Evolutionary conservation across 768 basidiomycete species (phyloP).

Genomic region (Leccinellum rugosiceps): DNA sequence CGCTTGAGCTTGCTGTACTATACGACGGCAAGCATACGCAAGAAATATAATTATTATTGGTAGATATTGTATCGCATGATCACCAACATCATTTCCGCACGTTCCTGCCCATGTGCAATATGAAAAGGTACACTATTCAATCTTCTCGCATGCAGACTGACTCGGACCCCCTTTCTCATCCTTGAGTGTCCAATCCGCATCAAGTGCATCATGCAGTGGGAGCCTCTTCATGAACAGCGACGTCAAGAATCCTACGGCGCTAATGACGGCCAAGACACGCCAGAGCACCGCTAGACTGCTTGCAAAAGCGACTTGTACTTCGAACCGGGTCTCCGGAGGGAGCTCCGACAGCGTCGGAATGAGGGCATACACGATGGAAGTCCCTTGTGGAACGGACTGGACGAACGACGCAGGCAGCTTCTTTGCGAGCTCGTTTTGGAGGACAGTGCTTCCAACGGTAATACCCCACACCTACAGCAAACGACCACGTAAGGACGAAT

Average conservation of each 20-base stretch:
- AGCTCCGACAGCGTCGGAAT: conserved; percentile 41
- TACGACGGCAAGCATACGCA: too few relatives aligned
- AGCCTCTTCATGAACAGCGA: conserved; percentile 8
- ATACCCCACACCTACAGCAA: conserved; percentile 45
- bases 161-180: too few relatives aligned
- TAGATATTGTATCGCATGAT: too few relatives aligned
- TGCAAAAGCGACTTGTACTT: conserved; percentile 43
- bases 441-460: conserved; percentile 43
- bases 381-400: conserved; percentile 33
- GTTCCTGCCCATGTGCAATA: too few relatives aligned
- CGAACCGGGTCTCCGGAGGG: conserved; percentile 26
- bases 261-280: conserved; percentile 38
- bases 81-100: too few relatives aligned
- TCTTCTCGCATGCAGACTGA: background rate
- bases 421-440: conserved; percentile 46
- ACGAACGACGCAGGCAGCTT: conserved; percentile 40
- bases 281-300: conserved; percentile 39
- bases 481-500: background rate
- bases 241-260: background rate
- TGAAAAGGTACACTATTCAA: background rate
- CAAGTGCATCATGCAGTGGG: background rate
- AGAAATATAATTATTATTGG: too few relatives aligned
- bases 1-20: too few relatives aligned
- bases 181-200: conserved; percentile 2
- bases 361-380: conserved; percentile 42